phyloP scores from a whole-genome alignment of 768 basidiomycete genomes.

The Plicaturopsis crispa region DNA sequence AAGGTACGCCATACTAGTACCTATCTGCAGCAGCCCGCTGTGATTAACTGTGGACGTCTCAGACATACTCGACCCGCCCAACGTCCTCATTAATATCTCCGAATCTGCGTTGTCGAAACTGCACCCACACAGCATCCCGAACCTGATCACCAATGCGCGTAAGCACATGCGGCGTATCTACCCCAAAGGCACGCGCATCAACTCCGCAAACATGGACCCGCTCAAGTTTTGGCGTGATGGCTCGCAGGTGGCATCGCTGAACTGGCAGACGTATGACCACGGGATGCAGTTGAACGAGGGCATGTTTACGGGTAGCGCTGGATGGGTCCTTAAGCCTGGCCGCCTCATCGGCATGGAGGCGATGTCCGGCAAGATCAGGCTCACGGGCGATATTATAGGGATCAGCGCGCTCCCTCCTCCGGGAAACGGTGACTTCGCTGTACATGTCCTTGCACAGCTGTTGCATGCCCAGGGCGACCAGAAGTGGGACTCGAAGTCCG shows the following conservation, averaged over 20 bases:
- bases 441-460: slow-evolving; percentile 39
- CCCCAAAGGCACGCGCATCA: slow-evolving; percentile 49
- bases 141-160: slow-evolving; percentile 34
- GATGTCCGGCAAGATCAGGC: slow-evolving; percentile 11
- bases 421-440: slow-evolving; percentile 30
- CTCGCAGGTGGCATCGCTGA: slow-evolving; percentile 48
- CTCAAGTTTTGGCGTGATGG: slow-evolving; percentile 48
- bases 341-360: slow-evolving; percentile 14
- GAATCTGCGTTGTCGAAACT: slow-evolving; percentile 39
- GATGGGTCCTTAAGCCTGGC: slow-evolving; percentile 47
- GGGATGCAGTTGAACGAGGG: slow-evolving; percentile 58
- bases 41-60: too few relatives aligned
- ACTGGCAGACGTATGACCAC: slow-evolving; percentile 56
- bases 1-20: slow-evolving; percentile 20
- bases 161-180: slow-evolving; percentile 47
- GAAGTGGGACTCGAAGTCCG: slow-evolving; percentile 34
- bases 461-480: slow-evolving; percentile 30
- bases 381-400: slow-evolving; percentile 31
- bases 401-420: slow-evolving; percentile 45
- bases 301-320: slow-evolving; percentile 48
- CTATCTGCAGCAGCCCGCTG: too few relatives aligned
- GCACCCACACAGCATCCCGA: slow-evolving; percentile 23
- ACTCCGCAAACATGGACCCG: slow-evolving; percentile 47
- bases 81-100: slow-evolving; percentile 56
- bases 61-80: slow-evolving; percentile 26